phyloP scores from a whole-genome alignment of 257 asterid species.

The Fraxinus americana region DNA sequence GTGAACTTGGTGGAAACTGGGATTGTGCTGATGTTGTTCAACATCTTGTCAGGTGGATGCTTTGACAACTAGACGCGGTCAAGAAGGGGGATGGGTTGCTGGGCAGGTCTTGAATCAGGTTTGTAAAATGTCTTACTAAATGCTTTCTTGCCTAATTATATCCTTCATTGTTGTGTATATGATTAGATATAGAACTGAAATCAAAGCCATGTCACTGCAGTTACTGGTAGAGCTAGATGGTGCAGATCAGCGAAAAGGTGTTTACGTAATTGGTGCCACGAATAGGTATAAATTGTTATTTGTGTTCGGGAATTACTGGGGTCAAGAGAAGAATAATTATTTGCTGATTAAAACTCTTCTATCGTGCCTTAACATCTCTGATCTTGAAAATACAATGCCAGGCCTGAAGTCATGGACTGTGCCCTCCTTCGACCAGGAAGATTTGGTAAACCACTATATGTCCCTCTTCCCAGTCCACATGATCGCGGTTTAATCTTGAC shows the following conservation, averaged over 20 bases:
- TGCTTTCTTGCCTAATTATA: not conserved
- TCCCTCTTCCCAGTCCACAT: slow-evolving; percentile 80
- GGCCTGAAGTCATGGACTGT: slow-evolving; percentile 85
- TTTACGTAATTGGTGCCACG: slow-evolving; percentile 88
- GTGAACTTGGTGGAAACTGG: not conserved
- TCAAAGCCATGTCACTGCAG: slow-evolving; percentile 43
- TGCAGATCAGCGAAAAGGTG: slow-evolving; percentile 69
- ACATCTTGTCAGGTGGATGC: slow-evolving; percentile 66
- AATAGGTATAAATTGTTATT: slow-evolving; percentile 55
- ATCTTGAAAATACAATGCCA: slow-evolving; percentile 29
- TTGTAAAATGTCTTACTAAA: slow-evolving; percentile 8
- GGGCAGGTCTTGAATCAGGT: slow-evolving; percentile 81
- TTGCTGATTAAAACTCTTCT: not conserved
- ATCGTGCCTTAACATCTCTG: not conserved
- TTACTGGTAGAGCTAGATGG: slow-evolving; percentile 85
- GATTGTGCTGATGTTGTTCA: not conserved
- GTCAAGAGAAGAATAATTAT: not conserved
- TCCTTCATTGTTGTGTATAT: not conserved
- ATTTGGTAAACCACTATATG: slow-evolving; percentile 71
- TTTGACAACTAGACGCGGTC: slow-evolving; percentile 70
- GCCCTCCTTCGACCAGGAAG: slow-evolving; percentile 91
- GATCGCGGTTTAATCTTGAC: slow-evolving; percentile 81
- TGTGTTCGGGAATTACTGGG: not conserved
- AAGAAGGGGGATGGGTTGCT: slow-evolving; percentile 84
- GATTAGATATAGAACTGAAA: slow-evolving; percentile 22